Base-by-base conservation (phyloP, 768 basidiomycete species). In the Boletus rex-veris region DNA sequence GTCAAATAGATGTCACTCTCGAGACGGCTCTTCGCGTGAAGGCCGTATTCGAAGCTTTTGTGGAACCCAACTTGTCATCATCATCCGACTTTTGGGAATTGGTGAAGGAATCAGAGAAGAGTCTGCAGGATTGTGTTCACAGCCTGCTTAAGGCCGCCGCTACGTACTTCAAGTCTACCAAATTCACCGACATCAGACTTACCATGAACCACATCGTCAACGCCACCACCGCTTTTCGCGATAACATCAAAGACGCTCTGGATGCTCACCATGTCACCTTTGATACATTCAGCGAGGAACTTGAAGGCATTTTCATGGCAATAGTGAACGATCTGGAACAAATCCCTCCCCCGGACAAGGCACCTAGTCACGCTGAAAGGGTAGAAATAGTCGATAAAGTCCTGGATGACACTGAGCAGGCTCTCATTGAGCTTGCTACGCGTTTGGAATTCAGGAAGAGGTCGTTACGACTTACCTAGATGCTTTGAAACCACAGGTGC, bases 31-130 rank as follows among this genome's bases (percentile, higher is more conserved):
- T 56, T 24, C 57, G 30, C 26, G 1, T 50, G 43, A 5, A 36
- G 5, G 18, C 19, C 6, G n/a, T 14, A 5, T 2, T 45, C 26
- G 33, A 52, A 33, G 26, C 43, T 2, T 19, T 41, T 5, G 11
- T 38, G 10, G 37, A 18, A 5, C 18, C 55, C 16, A 5, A 28
- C 28, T 28, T 35, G 15, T 9, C 24, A 10, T 46, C 24, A 10
- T 44, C 52, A 0, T 24, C 43, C 5, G 44, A 61, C 35, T 58
- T 55, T 49, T 61, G 48, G 62, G 59, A 64, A 8, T 24, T 5
- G 21, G 59, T 36, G 0, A 52, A 48, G 19, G 11, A 52, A 39
- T 48, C 40, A 4, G 51, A 55, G 41, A 7, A 47, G 4, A 19
- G 1, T 16, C 16, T 63, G 6, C 55, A 46, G 8, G 39, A 40